These are phyloP conservation scores for Halteria grandinella DNA, from an alignment of 73 alveolate genomes.

Conservation along the genomic window DNA sequence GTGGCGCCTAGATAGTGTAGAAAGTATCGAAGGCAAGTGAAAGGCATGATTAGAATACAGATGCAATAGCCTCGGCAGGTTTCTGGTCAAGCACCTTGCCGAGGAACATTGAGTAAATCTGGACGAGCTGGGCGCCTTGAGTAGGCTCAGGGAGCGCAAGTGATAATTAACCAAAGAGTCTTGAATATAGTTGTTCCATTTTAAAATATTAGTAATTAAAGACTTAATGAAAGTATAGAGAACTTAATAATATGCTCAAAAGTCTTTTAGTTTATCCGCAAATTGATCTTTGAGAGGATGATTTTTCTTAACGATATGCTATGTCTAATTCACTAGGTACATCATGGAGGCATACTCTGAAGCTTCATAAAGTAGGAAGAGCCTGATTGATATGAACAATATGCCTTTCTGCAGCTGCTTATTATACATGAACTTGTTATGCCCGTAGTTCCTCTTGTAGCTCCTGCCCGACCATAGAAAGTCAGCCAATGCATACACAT, in stretches of 20 bases:
- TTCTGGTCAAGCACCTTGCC: too few species aligned
- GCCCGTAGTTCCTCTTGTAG: background rate
- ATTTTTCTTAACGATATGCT: constrained; percentile 13
- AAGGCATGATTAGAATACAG: too few species aligned
- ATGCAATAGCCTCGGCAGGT: too few species aligned
- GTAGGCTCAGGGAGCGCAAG: too few species aligned
- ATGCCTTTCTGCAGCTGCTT: background rate
- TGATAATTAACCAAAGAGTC: background rate
- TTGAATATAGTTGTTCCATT: constrained; percentile 32
- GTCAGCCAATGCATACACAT: constrained; percentile 2
- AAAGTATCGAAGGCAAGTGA: too few species aligned
- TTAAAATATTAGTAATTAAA: background rate
- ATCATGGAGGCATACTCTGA: constrained; percentile 15
- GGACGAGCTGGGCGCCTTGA: too few species aligned
- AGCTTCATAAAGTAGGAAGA: background rate
- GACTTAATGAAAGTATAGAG: too few species aligned
- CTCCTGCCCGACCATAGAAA: background rate
- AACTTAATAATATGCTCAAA: background rate
- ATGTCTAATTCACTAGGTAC: background rate
- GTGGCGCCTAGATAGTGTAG: too few species aligned
- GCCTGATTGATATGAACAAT: background rate
- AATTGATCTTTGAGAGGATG: constrained; percentile 29
- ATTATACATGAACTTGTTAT: background rate
- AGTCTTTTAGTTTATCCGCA: constrained; percentile 15
- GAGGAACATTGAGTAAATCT: too few species aligned